Base-by-base conservation (phyloP, 176 grass and related monocot genomes). In the Poa annua region DNA sequence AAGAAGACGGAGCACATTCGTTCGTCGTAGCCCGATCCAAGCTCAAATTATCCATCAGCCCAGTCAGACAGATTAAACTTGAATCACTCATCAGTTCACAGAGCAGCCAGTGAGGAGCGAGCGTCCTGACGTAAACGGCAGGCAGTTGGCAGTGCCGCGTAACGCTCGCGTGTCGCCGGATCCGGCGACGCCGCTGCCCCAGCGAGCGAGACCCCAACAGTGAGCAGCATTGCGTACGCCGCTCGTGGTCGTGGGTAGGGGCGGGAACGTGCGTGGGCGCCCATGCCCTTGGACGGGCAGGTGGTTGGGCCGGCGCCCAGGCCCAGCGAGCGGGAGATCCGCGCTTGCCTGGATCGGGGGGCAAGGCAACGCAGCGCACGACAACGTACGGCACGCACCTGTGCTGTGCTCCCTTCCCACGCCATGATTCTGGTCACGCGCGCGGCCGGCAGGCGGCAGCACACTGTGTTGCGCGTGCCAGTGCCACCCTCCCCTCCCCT, bases 241-340 rank as follows among this genome's bases (percentile, higher is more conserved):
- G 29, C 29, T 29, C 29, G 29, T 29, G 29, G 29, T 29, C 29
- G 29, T 29, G 29, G 29, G n/a, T n/a, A n/a, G 19, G 20, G 19
- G 44, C 41, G 17, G 63, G 48, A 81, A 25, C 65, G 50, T 71
- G 80, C 80, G 72, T 78, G 80, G 78, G 32, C 74, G 86, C 80
- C 79, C 62, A 78, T 83, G 54, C 39, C 74, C 74, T 53, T 16
- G 48, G 29, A 42, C 4, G 13, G 26, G 22, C 8, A 20, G 47
- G 9, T 36, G 13, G 32, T 1, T 32, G 22, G 55, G 8, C 55
- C 14, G 15, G 12, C 21, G 1, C 47, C 35, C 29, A 29, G 29
- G 29, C 29, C 29, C 36, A 42, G 47, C 66, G 55, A 44, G 20
- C 53, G 15, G 6, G 66, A 4, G 66, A 69, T 22, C 66, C 36